These are phyloP conservation scores for Nemania abortiva DNA, from an alignment of 2,329 filamentous ascomycete species.

Conservation along the genomic window DNA sequence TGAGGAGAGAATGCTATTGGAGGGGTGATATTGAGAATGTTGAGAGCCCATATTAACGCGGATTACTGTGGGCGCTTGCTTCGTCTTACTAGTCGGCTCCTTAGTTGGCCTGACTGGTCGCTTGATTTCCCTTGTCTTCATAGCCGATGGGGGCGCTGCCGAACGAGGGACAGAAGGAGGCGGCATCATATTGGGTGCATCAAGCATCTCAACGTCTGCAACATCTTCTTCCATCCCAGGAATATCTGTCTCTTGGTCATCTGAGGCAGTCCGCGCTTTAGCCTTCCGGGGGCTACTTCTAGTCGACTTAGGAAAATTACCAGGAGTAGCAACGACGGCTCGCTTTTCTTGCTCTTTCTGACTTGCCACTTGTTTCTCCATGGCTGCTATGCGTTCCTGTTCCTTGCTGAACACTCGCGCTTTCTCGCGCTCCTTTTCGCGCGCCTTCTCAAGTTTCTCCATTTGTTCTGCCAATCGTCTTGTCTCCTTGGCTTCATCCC, in stretches of 20 bases:
- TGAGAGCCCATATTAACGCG: constrained; percentile 76
- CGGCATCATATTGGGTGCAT: constrained; percentile 67
- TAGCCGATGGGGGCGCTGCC: constrained; percentile 60
- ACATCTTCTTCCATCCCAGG: constrained; percentile 50
- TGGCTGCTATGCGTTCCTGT: constrained; percentile 64
- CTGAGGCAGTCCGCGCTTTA: constrained; percentile 51
- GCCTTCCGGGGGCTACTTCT: constrained; percentile 66
- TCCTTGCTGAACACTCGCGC: constrained; percentile 70
- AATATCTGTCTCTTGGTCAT: constrained; percentile 51
- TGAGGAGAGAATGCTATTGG: constrained; percentile 68
- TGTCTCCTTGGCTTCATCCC: constrained; percentile 71
- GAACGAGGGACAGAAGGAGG: constrained; percentile 70
- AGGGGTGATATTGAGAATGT: constrained; percentile 69
- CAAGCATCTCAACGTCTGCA: constrained; percentile 64
- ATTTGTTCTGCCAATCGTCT: constrained; percentile 71
- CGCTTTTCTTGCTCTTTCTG: constrained; percentile 65
- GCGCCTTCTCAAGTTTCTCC: constrained; percentile 73
- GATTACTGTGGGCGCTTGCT: constrained; percentile 78
- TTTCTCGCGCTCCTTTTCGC: constrained; percentile 78
- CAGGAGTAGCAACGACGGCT: constrained; percentile 52
- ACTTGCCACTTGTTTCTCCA: constrained; percentile 66
- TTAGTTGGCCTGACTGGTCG: constrained; percentile 73
- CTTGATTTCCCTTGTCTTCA: constrained; percentile 66
- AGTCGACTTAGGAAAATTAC: constrained; percentile 59
- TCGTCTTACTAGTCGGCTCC: constrained; percentile 68